Evolutionary conservation across 345 rosid genomes (phyloP).

Genomic region (Lumnitzera racemosa): DNA sequence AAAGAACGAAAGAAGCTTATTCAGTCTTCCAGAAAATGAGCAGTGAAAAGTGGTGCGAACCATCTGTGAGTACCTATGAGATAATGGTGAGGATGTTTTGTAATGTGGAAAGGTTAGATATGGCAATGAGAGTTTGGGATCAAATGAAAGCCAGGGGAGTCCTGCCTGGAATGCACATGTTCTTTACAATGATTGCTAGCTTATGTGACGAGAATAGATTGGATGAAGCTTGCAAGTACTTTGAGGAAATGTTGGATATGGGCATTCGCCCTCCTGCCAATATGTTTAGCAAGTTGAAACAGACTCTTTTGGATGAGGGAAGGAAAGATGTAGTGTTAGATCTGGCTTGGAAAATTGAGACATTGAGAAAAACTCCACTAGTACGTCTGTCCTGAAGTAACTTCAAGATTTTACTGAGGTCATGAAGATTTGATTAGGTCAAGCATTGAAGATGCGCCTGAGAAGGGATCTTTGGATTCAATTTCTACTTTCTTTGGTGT

Average conservation of each 20-base stretch:
- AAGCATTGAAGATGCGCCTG: too few species aligned
- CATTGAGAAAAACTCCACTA: conserved; percentile 53
- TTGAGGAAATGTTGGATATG: conserved; percentile 73
- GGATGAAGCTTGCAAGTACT: conserved; percentile 75
- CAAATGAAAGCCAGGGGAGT: conserved; percentile 71
- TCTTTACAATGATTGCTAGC: conserved; percentile 50
- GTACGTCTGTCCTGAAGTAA: too few species aligned
- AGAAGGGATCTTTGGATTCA: too few species aligned
- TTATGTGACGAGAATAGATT: conserved; percentile 50
- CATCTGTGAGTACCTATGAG: conserved; percentile 69
- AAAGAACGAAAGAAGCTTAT: conserved; percentile 47
- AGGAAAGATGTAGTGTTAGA: conserved; percentile 35
- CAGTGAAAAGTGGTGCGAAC: conserved; percentile 31
- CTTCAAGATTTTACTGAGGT: too few species aligned
- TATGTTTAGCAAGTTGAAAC: conserved; percentile 70
- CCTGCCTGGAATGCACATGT: conserved; percentile 89
- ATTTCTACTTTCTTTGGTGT: too few species aligned
- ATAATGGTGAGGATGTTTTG: conserved; percentile 84
- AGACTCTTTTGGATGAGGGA: conserved; percentile 55
- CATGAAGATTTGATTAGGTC: too few species aligned
- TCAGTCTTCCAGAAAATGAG: conserved; percentile 50
- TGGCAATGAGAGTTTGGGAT: conserved; percentile 60
- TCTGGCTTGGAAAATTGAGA: conserved; percentile 52
- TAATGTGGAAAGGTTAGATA: conserved; percentile 46
- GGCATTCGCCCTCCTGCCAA: conserved; percentile 79